Conservation (phyloP, 805 yeast genomes). For the Saturnispora halmiae region DNA sequence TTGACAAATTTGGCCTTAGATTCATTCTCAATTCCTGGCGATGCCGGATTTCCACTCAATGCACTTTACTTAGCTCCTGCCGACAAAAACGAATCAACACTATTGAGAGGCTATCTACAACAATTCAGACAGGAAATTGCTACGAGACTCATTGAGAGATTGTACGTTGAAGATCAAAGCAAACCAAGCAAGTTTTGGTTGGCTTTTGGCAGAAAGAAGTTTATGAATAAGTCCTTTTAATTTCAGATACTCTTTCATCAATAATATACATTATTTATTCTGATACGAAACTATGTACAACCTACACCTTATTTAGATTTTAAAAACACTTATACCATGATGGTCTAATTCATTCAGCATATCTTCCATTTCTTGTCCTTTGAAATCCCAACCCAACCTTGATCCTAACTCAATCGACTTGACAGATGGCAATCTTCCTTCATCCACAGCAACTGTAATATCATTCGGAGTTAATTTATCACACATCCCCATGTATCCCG, state of each 20-base stretch:
- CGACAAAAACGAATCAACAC: constrained; percentile 66
- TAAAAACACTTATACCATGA: constrained; percentile 37
- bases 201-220: constrained; percentile 88
- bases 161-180: constrained; percentile 51
- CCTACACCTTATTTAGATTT: constrained; percentile 5
- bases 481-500: constrained; percentile 80
- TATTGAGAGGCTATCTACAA: constrained; percentile 70
- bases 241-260: too few species aligned
- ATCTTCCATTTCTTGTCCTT: constrained; percentile 50
- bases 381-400: constrained; percentile 78
- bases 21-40: constrained; percentile 88
- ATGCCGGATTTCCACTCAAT: constrained; percentile 87
- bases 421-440: constrained; percentile 63
- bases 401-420: constrained; percentile 58
- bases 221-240: constrained; percentile 83
- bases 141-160: constrained; percentile 61
- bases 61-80: constrained; percentile 66
- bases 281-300: too few species aligned
- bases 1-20: constrained; percentile 83
- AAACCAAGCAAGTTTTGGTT: constrained; percentile 89
- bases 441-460: constrained; percentile 73
- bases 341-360: constrained; percentile 64
- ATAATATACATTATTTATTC: too few species aligned
- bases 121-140: constrained; percentile 95
- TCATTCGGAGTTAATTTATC: constrained; percentile 83